Percentiles rank a stretch among this genome's conserved stretches.
Conservation (phyloP, 345 rosid species). For the Crucihimalaya himalaica region DNA sequence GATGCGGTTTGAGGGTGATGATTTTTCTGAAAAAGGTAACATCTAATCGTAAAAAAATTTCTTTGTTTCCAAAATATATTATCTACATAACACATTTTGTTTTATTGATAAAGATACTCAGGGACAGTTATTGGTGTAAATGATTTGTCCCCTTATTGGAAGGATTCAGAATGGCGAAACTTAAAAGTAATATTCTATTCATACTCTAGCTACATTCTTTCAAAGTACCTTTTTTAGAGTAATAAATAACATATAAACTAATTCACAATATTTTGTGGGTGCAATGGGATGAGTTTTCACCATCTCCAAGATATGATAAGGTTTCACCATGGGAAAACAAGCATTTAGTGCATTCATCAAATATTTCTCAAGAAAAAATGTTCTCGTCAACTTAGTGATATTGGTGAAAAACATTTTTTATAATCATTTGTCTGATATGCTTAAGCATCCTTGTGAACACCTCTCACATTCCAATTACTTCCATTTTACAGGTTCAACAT, state of each 20-base stretch:
- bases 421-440: not conserved
- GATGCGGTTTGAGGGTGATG: slow-evolving; percentile 67
- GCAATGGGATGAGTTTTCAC: slow-evolving; percentile 66
- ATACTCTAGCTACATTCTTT: not conserved
- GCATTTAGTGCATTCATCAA: slow-evolving; percentile 39
- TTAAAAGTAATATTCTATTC: not conserved
- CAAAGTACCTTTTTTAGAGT: not conserved
- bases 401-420: not conserved
- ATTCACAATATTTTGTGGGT: slow-evolving; percentile 34
- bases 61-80: no score
- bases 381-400: not conserved
- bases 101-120: not conserved
- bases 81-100: not conserved
- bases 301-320: slow-evolving; percentile 51
- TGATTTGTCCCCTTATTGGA: not conserved
- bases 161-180: not conserved
- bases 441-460: not conserved
- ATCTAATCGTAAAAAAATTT: not conserved
- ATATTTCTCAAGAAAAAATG: not conserved
- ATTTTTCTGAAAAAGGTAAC: slow-evolving; percentile 23
- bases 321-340: slow-evolving; percentile 69
- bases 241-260: not conserved
- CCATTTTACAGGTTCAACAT: not conserved
- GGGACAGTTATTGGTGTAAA: not conserved
- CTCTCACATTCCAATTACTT: not conserved